These are phyloP conservation scores for Canna indica DNA, from an alignment of 176 grass and related monocot species.

Conservation along the genomic window DNA sequence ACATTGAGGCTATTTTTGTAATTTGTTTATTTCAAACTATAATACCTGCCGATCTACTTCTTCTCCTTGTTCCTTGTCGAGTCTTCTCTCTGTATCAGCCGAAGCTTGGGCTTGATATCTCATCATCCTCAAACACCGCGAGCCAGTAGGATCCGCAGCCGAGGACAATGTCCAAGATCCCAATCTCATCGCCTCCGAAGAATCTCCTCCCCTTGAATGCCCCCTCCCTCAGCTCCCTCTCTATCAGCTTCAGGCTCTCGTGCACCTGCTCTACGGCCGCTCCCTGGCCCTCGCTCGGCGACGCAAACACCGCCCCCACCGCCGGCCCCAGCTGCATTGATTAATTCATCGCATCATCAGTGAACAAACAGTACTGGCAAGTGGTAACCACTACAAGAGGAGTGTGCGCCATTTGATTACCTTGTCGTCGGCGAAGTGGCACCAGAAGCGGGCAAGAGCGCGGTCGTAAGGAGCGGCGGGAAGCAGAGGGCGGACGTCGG, in stretches of 20 bases:
- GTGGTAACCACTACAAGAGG: not conserved
- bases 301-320: not conserved
- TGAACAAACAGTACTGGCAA: not conserved
- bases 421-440: slow-evolving; percentile 34
- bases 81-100: no score
- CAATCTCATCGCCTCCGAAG: not conserved
- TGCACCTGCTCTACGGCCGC: not conserved
- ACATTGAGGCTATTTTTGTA: no score
- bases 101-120: no score
- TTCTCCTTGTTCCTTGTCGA: no score
- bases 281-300: not conserved
- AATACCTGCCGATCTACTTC: no score
- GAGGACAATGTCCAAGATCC: not conserved
- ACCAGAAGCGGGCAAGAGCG: slow-evolving; percentile 42
- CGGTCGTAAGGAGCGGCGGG: slow-evolving; percentile 15
- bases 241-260: not conserved
- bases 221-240: not conserved
- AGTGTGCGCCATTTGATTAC: not conserved
- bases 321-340: not conserved
- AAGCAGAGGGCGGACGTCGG: slow-evolving; percentile 9
- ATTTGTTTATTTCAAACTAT: no score
- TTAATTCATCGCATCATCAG: not conserved
- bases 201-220: slow-evolving; percentile 2
- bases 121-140: not conserved
- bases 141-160: slow-evolving; percentile 4